Base-by-base conservation (phyloP, 768 basidiomycete genomes). In the Phanerodontia chrysosporium region DNA sequence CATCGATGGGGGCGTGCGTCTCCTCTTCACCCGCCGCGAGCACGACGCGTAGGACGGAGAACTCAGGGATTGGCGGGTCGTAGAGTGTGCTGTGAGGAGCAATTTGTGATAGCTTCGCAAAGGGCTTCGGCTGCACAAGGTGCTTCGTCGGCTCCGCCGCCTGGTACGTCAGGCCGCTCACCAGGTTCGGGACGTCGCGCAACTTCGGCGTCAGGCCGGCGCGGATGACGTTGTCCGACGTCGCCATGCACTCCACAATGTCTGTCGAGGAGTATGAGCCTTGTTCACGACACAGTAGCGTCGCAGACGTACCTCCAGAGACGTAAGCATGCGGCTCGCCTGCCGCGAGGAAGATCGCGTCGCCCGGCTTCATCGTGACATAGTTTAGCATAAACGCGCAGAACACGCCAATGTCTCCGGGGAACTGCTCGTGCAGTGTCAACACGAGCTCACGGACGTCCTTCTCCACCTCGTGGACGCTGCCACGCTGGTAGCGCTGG, bases 161-260 rank as follows among this genome's bases (percentile, higher is more conserved):
- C 51, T 75, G 79, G 72, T 98, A 99, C 9, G 95, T 98, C 59
- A 98, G 81, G 62, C 90, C 89, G 3, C 83, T 78, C 59, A 97
- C 80, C 45, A 99, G 85, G 63, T 96, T 98, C 10, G 87, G 85
- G 35, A 99, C 86, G 71, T 99, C 97, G 55, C 97, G 87, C 30
- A 92, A 81, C 74, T 99, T 99, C 1, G 97, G 96, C 0, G 97
- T 99, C 42, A 99, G 85, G 14, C 97, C 97, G 7, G 97, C 97
- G 30, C 97, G 92, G 63, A 99, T 95, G 72, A 99, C 97, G 72
- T 98, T 98, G 76, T 99, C 97, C 0, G 93, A 95, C 62, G 95
- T 95, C 25, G 96, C 96, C 95, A 98, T 98, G 76, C 94, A 96
- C 70, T 98, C 97, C 69, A 98, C 93, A 72, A 95, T 95, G 69